A percentile compares a stretch with the other conserved stretches of the same genome.
These are phyloP conservation scores for Silybum marianum DNA, from an alignment of 129 eudicot genomes.

Conservation along the genomic window DNA sequence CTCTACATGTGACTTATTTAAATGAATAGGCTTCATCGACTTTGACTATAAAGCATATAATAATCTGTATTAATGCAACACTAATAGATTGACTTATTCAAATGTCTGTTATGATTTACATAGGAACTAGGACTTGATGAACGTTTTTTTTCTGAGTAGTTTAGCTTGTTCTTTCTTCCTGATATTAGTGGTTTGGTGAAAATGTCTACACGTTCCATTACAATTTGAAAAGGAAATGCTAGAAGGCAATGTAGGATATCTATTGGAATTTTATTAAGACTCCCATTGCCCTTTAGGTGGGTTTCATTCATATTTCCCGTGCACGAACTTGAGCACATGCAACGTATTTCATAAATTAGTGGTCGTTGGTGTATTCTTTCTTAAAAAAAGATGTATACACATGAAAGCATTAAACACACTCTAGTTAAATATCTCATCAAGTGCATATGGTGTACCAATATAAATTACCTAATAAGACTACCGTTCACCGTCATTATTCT, in stretches of 20 bases:
- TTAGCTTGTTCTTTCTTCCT: too few relatives aligned
- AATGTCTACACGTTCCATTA: too few relatives aligned
- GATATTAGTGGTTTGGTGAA: too few relatives aligned
- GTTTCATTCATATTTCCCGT: not conserved
- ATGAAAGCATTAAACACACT: not conserved
- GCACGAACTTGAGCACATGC: not conserved
- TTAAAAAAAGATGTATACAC: not conserved
- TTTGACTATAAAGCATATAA: too few relatives aligned
- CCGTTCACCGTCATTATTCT: not conserved
- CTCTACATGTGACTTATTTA: too few relatives aligned
- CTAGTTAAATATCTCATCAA: not conserved
- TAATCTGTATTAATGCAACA: not conserved
- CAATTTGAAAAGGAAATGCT: too few relatives aligned
- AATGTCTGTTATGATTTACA: not conserved
- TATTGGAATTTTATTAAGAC: too few relatives aligned
- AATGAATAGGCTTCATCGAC: too few relatives aligned
- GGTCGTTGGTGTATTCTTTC: not conserved
- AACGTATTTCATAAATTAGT: not conserved
- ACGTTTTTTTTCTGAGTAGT: not conserved
- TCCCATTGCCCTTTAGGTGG: not conserved
- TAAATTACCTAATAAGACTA: too few relatives aligned
- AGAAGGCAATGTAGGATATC: too few relatives aligned
- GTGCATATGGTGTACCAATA: not conserved
- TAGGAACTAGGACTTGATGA: constrained; percentile 10
- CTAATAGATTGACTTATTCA: not conserved